phyloP scores from a whole-genome alignment of 2,329 filamentous ascomycete species.

The Ophiostoma montium region DNA sequence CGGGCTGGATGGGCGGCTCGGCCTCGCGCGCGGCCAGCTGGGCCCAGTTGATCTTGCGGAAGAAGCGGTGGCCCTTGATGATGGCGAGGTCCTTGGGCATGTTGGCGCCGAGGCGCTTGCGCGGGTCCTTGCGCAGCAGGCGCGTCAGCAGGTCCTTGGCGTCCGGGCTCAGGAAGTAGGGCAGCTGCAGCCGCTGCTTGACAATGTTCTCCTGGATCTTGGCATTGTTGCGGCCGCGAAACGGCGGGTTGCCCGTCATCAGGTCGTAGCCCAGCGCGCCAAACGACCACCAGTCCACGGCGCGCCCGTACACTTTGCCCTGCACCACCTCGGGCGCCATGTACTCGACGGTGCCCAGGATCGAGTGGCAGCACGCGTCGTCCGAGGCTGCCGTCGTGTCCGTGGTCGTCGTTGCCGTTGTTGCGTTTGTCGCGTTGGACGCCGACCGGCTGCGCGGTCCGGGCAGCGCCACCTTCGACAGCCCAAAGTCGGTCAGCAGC shows the following conservation, averaged over 20 bases:
- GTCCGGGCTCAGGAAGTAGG: constrained; percentile 82
- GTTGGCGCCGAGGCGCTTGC: constrained; percentile 73
- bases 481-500: constrained; percentile 87
- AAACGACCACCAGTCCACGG: constrained; percentile 98
- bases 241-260: constrained; percentile 83
- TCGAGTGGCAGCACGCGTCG: constrained; percentile 70
- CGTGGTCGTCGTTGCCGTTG: background rate
- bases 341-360: constrained; percentile 92
- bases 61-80: constrained; percentile 91
- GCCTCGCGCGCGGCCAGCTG: constrained; percentile 69
- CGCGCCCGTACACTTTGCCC: constrained; percentile 79
- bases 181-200: constrained; percentile 76
- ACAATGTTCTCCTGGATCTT: constrained; percentile 95
- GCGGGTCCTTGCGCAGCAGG: constrained; percentile 80
- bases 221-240: constrained; percentile 77
- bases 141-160: constrained; percentile 88
- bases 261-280: constrained; percentile 86
- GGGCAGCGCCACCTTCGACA: constrained; percentile 76
- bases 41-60: constrained; percentile 92
- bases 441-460: constrained; percentile 28
- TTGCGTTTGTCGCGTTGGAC: constrained; percentile 3
- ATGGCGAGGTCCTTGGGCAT: constrained; percentile 78
- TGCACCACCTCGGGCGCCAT: constrained; percentile 95
- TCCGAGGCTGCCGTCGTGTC: constrained; percentile 2
- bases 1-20: constrained; percentile 76